Conservation (phyloP, 495 filamentous ascomycete species). For the Hypoxylon fragiforme region DNA sequence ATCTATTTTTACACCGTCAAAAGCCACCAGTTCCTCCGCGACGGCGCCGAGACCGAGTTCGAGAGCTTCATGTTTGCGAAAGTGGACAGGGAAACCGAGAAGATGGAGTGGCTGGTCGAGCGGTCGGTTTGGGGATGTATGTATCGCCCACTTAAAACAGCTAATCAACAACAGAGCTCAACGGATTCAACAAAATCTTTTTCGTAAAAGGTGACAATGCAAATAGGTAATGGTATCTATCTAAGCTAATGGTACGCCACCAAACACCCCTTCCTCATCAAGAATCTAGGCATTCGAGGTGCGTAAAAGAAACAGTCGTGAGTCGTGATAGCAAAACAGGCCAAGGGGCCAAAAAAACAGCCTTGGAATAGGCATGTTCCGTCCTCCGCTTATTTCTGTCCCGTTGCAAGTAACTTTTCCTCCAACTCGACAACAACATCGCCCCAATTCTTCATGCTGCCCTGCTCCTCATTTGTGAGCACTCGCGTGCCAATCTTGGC, state of each 20-base stretch:
- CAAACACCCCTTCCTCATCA: slow-evolving; percentile 12
- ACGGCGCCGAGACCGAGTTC: slow-evolving; percentile 28
- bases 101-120: slow-evolving; percentile 34
- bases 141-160: too few species aligned
- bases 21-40: slow-evolving; percentile 20
- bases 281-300: too few species aligned
- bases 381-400: slow-evolving; percentile 45
- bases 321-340: slow-evolving; percentile 26
- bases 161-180: background rate
- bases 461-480: slow-evolving; percentile 36
- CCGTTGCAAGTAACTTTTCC: slow-evolving; percentile 57
- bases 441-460: slow-evolving; percentile 53
- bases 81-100: slow-evolving; percentile 26
- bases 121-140: slow-evolving; percentile 34
- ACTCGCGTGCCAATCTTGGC: slow-evolving; percentile 48
- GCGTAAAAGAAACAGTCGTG: slow-evolving; percentile 22
- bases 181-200: too few species aligned
- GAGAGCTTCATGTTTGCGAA: slow-evolving; percentile 38
- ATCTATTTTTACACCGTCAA: background rate
- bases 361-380: background rate
- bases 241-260: slow-evolving; percentile 1
- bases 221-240: slow-evolving; percentile 6
- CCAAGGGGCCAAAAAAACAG: background rate
- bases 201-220: background rate
- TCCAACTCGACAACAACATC: slow-evolving; percentile 59